Evolutionary conservation across 2,329 filamentous ascomycete genomes (phyloP).

Genomic region (Stemphylium lycopersici): DNA sequence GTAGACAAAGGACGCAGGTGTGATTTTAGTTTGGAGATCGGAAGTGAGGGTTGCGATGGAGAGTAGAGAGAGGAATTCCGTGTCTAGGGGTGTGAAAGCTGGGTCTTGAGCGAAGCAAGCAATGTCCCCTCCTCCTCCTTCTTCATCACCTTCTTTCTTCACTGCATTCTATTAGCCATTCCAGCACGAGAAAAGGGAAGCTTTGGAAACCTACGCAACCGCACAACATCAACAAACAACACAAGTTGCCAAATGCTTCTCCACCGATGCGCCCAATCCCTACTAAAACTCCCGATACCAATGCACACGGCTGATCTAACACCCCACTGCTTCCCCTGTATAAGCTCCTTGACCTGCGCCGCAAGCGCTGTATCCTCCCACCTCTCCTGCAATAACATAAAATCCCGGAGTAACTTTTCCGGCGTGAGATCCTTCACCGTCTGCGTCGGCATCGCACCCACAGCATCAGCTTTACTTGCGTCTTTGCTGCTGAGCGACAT

Average conservation of each 20-base stretch:
- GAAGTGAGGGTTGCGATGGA: conserved; percentile 22
- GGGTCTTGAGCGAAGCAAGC: conserved; percentile 45
- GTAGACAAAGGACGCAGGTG: conserved; percentile 35
- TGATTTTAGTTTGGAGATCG: conserved; percentile 30
- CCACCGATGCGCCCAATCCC: conserved; percentile 44
- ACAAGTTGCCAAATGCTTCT: conserved; percentile 48
- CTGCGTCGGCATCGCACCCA: conserved; percentile 16
- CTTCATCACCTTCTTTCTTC: background rate
- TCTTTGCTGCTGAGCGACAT: conserved; percentile 6
- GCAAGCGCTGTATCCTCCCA: conserved; percentile 34
- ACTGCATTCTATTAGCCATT: background rate
- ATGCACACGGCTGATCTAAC: conserved; percentile 39
- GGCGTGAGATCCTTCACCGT: conserved; percentile 33
- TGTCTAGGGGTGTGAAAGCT: conserved; percentile 42
- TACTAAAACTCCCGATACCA: conserved; percentile 45
- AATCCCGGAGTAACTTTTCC: conserved; percentile 30
- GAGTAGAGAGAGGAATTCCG: conserved; percentile 33
- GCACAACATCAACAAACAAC: conserved; percentile 37
- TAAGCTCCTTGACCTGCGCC: conserved; percentile 24
- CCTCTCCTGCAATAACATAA: conserved; percentile 28
- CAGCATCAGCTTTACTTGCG: background rate
- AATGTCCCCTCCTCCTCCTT: too few relatives aligned
- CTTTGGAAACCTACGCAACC: conserved; percentile 6
- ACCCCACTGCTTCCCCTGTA: background rate
- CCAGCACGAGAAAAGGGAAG: background rate